Percentiles rank a stretch among this genome's conserved stretches.
Conservation (phyloP, 371 early-diverging fungal genomes). For the Ordospora colligata region DNA sequence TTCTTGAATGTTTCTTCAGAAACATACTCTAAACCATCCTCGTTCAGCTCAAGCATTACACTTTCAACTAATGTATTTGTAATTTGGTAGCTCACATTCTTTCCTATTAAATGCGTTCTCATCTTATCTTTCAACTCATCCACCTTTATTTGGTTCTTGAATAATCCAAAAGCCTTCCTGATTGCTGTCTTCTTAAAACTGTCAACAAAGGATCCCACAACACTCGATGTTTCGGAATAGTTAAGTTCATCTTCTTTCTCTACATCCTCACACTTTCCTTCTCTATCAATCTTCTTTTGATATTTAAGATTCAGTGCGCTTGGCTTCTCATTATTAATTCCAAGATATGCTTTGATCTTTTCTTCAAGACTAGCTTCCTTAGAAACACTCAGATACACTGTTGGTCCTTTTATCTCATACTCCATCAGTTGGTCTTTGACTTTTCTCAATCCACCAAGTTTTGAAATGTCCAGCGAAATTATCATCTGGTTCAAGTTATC, state of each 20-base stretch:
- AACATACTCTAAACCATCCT: slow-evolving; percentile 30
- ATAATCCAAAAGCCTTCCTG: slow-evolving; percentile 38
- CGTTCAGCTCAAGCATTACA: slow-evolving; percentile 33
- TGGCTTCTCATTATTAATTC: not conserved
- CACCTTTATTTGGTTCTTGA: slow-evolving; percentile 41
- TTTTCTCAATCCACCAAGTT: not conserved
- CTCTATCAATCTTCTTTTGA: not conserved
- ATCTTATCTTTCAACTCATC: slow-evolving; percentile 44
- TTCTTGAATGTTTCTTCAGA: slow-evolving; percentile 60
- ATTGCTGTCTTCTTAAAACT: slow-evolving; percentile 2
- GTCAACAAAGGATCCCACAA: not conserved
- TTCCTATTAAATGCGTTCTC: slow-evolving; percentile 50
- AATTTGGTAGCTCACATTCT: slow-evolving; percentile 53
- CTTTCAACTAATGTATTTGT: slow-evolving; percentile 44
- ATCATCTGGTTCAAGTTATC: slow-evolving; percentile 31
- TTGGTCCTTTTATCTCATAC: slow-evolving; percentile 41
- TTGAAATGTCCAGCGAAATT: slow-evolving; percentile 1
- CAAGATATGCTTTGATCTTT: slow-evolving; percentile 1
- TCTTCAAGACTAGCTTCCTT: not conserved
- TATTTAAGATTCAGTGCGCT: not conserved
- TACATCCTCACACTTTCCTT: slow-evolving; percentile 10
- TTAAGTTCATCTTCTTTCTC: slow-evolving; percentile 25
- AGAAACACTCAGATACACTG: slow-evolving; percentile 34
- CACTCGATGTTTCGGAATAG: slow-evolving; percentile 2
- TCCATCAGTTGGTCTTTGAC: slow-evolving; percentile 37